Conservation (phyloP, 2,329 filamentous ascomycete species). For the Pestalotiopsis sp. region DNA sequence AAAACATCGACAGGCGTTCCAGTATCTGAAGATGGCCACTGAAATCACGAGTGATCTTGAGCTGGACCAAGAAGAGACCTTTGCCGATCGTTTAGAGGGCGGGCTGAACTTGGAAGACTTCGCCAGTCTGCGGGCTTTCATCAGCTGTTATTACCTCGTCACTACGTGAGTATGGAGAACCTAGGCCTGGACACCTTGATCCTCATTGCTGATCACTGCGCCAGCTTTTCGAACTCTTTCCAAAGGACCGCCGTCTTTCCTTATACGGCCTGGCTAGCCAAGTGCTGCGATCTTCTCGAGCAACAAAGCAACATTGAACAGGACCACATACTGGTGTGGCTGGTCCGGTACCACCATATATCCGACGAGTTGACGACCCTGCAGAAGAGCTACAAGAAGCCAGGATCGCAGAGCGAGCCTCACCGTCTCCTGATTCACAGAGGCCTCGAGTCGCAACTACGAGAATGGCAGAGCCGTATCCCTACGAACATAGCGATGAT, state of each 20-base stretch:
- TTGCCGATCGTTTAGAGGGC: background rate
- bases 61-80: conserved; percentile 40
- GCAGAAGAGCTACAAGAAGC: conserved; percentile 25
- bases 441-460: conserved; percentile 48
- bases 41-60: conserved; percentile 54
- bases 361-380: conserved; percentile 38
- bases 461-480: conserved; percentile 41
- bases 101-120: conserved; percentile 30
- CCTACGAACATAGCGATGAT: conserved; percentile 31
- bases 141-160: conserved; percentile 44
- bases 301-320: conserved; percentile 34
- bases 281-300: conserved; percentile 47
- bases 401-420: conserved; percentile 33
- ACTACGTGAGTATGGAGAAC: conserved; percentile 37
- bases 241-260: conserved; percentile 30
- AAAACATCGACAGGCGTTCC: conserved; percentile 48
- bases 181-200: background rate
- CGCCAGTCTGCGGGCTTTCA: conserved; percentile 46
- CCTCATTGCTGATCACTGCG: background rate
- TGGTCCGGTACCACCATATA: conserved; percentile 43
- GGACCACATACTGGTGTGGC: conserved; percentile 45
- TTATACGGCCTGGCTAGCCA: conserved; percentile 45
- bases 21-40: conserved; percentile 54
- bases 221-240: conserved; percentile 42
- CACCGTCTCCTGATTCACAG: conserved; percentile 46